Percentiles rank a stretch among this genome's conserved stretches.
These are phyloP conservation scores for Geotrichum reessii DNA, from an alignment of 1,139 yeast species.

Conservation along the genomic window DNA sequence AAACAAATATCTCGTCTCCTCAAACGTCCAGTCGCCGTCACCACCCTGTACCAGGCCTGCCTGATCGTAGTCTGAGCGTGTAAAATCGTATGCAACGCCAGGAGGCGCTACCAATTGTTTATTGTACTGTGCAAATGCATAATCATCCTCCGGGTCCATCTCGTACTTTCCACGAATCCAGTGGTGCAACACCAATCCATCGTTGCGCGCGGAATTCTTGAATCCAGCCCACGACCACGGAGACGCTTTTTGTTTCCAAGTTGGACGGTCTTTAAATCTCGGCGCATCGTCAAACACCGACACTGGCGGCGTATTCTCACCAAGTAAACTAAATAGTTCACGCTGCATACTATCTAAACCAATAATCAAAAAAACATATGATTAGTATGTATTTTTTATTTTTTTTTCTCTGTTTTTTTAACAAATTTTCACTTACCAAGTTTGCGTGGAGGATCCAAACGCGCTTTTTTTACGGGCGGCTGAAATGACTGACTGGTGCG, in stretches of 20 bases:
- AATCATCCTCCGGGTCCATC: conserved; percentile 40
- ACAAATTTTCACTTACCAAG: conserved; percentile 19
- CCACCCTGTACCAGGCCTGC: conserved; percentile 22
- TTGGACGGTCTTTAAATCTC: conserved; percentile 61
- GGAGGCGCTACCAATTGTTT: conserved; percentile 64
- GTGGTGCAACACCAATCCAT: conserved; percentile 55
- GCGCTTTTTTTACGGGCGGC: conserved; percentile 29
- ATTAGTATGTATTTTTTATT: too few relatives aligned
- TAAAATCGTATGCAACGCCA: conserved; percentile 35
- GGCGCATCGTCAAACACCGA: conserved; percentile 40
- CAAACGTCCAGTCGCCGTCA: conserved; percentile 58
- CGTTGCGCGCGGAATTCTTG: conserved; percentile 47
- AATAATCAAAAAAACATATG: background rate
- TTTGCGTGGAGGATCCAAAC: conserved; percentile 22
- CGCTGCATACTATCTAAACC: conserved; percentile 72
- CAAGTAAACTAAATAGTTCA: conserved; percentile 79
- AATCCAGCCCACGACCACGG: conserved; percentile 78
- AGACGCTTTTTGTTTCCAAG: conserved; percentile 56
- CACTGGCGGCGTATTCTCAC: conserved; percentile 90
- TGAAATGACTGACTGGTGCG: conserved; percentile 31
- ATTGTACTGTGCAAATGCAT: conserved; percentile 71
- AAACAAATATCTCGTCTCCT: conserved; percentile 73
- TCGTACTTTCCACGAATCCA: conserved; percentile 82
- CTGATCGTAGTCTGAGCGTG: conserved; percentile 57
- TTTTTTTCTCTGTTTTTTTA: background rate